phyloP scores from a whole-genome alignment of 1,284 basidiomycete genomes.

The Sporisorium iseilematis-ciliati region DNA sequence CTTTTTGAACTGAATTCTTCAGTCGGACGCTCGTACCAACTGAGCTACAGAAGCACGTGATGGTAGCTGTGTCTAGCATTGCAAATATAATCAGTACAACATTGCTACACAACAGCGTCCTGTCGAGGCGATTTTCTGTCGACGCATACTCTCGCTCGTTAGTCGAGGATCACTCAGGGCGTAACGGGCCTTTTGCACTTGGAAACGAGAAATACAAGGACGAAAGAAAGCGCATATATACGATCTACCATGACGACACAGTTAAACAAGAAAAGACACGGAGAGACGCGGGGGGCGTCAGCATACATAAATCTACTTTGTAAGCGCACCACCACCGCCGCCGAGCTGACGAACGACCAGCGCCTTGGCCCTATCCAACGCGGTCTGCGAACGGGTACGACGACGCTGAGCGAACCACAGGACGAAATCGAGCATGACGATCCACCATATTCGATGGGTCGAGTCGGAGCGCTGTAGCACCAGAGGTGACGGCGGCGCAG shows the following conservation, averaged over 20 bases:
- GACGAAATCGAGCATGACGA: conserved; percentile 23
- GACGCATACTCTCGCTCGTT: too few relatives aligned
- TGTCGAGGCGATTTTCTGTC: too few relatives aligned
- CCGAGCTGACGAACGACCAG: not conserved
- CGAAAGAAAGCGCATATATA: too few relatives aligned
- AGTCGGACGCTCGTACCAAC: conserved; percentile 58
- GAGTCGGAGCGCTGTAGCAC: conserved; percentile 5
- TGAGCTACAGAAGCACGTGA: conserved; percentile 47
- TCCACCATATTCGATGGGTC: conserved; percentile 34
- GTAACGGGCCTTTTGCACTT: too few relatives aligned
- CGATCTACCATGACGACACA: too few relatives aligned
- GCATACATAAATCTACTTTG: too few relatives aligned
- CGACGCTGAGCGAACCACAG: conserved; percentile 32
- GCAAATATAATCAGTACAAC: too few relatives aligned
- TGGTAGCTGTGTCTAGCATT: not conserved
- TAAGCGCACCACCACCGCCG: not conserved
- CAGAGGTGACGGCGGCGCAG: not conserved
- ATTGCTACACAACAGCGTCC: too few relatives aligned
- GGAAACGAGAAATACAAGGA: too few relatives aligned
- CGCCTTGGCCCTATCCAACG: conserved; percentile 8
- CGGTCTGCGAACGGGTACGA: conserved; percentile 21
- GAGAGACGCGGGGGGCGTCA: too few relatives aligned
- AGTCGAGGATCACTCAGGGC: too few relatives aligned
- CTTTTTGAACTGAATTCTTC: conserved; percentile 43
- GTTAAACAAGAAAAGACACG: too few relatives aligned